Base-by-base conservation (phyloP, 768 basidiomycete species). In the Psilocybe tampanensis region DNA sequence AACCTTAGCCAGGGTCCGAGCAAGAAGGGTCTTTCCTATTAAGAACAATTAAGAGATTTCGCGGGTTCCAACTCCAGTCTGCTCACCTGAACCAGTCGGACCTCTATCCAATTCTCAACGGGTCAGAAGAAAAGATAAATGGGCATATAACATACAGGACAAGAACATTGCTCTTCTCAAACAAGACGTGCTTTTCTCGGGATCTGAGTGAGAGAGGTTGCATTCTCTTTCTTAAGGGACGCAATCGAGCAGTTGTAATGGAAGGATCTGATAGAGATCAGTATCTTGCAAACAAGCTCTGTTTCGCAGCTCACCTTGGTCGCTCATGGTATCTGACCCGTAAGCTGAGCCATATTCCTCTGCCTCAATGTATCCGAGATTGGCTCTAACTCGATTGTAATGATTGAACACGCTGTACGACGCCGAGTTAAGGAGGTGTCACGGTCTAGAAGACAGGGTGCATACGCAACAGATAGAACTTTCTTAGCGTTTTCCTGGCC, bases 131-230 rank as follows among this genome's bases (percentile, higher is more conserved):
- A 29, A 44, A 43, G 48, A 41, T 9, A n/a, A 17, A 24, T 23
- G 29, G 1, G 13, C 45, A 36, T 47, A 34, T 33, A 33, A 73
- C 82, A 63, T 68, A 95, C 94, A 98, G 82, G 56, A 98, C 88
- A 42, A 98, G 75, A 2, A 98, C 92, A 68, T 98, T 98, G 64
- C 92, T 95, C 80, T 98, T 98, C 78, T 98, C 95, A 52, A 96
- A 92, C 22, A 85, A 67, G 19, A 88, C 83, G 13, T 74, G 64
- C 8, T 74, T 70, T 44, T 78, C 76, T n/a, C 73, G 80, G 47
- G 76, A 73, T 19, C 80, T 69, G 6, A 80, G 63, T 47, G 75
- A 67, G 21, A 71, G 56, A 21, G 69, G 48, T 50, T 73, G 64
- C n/a, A 72, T 64, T 18, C 73, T 71, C 34, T 70, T 72, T 36